Evolutionary conservation across 225 moss, liverwort and hornwort genomes (phyloP).

Genomic region (Polytrichum formosum): DNA sequence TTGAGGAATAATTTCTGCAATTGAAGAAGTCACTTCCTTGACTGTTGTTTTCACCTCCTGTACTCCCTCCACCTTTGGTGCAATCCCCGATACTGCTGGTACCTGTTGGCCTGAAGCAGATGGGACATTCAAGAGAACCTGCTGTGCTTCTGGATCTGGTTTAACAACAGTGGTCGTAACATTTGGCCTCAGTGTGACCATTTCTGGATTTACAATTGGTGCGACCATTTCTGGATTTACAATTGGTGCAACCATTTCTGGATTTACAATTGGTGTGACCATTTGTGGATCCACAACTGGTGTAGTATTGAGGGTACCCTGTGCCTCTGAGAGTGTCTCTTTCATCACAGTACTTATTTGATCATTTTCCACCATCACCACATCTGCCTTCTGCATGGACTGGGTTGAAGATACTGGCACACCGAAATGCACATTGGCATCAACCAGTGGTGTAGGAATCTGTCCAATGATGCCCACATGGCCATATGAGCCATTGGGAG

Average conservation of each 20-base stretch:
- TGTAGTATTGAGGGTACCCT: neutral
- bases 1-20: neutral
- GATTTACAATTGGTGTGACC: neutral
- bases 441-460: slow-evolving; percentile 14
- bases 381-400: slow-evolving; percentile 16
- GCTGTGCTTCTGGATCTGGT: slow-evolving; percentile 4
- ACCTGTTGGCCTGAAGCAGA: slow-evolving; percentile 2
- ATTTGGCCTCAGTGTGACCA: neutral
- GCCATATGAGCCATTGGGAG: slow-evolving; percentile 4
- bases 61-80: neutral
- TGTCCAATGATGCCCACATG: slow-evolving; percentile 24
- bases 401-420: slow-evolving; percentile 17
- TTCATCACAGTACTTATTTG: slow-evolving; percentile 1
- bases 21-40: neutral
- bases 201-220: neutral
- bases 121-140: neutral
- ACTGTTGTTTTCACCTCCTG: slow-evolving; percentile 3
- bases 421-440: slow-evolving; percentile 32
- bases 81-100: neutral
- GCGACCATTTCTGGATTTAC: neutral
- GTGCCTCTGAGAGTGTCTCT: neutral
- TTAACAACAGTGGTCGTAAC: slow-evolving; percentile 6
- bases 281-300: slow-evolving; percentile 1
- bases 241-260: neutral
- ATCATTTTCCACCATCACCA: slow-evolving; percentile 10